A percentile compares a stretch with the other conserved stretches of the same genome.
phyloP scores from a whole-genome alignment of 202 grass and related monocot species.

The Musa balbisiana region DNA sequence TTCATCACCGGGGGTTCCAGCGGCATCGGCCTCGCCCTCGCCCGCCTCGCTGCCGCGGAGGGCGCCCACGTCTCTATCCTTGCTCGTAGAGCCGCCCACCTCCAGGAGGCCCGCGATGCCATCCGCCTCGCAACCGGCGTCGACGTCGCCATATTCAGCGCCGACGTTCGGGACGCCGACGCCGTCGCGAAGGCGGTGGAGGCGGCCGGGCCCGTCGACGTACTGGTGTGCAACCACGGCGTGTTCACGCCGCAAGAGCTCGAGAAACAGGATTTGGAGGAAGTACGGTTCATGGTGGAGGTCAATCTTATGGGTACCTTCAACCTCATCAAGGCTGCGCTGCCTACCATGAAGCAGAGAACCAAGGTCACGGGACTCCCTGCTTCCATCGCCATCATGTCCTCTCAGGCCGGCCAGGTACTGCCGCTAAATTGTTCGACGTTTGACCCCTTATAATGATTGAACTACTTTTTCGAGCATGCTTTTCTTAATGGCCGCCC shows the following conservation, averaged over 20 bases:
- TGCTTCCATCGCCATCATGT: conserved; percentile 30
- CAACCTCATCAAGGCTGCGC: conserved; percentile 67
- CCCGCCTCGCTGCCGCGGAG: conserved; percentile 29
- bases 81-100: conserved; percentile 32
- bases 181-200: conserved; percentile 44
- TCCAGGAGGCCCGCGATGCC: conserved; percentile 45
- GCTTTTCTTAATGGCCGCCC: neutral
- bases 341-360: conserved; percentile 53
- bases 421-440: neutral
- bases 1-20: conserved; percentile 78
- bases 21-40: conserved; percentile 67
- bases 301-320: conserved; percentile 38
- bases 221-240: conserved; percentile 75
- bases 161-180: conserved; percentile 51
- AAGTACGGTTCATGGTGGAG: conserved; percentile 28
- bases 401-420: conserved; percentile 48
- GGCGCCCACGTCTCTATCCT: too few relatives aligned
- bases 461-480: neutral
- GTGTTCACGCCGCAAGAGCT: conserved; percentile 68
- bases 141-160: conserved; percentile 29
- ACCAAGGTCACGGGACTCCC: conserved; percentile 37
- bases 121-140: conserved; percentile 43
- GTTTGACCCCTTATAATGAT: neutral
- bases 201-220: conserved; percentile 51
- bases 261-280: conserved; percentile 60